Evolutionary conservation across 2,329 filamentous ascomycete genomes (phyloP).

Genomic region (Aspergillus costaricaensis): DNA sequence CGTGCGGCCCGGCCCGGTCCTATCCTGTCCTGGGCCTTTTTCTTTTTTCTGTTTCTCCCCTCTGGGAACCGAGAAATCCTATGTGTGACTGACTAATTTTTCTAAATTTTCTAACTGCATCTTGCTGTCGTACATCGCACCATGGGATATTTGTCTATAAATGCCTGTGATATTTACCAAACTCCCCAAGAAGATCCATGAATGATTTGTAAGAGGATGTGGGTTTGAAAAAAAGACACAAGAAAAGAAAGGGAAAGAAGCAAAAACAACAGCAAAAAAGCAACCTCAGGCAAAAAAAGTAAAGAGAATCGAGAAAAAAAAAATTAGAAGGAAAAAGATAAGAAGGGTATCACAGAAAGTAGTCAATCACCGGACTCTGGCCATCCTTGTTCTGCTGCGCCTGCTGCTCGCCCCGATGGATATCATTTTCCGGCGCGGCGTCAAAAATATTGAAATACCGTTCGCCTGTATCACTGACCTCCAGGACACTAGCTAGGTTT

Average conservation of each 20-base stretch:
- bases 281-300: conserved; percentile 18
- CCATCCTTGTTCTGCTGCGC: conserved; percentile 68
- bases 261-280: conserved; percentile 5
- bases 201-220: background rate
- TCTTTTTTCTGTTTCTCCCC: background rate
- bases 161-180: conserved; percentile 30
- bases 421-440: conserved; percentile 88
- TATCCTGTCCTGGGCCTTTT: no score
- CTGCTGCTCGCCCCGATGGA: conserved; percentile 78
- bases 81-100: conserved; percentile 12
- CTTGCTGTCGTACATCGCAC: conserved; percentile 14
- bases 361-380: conserved; percentile 69
- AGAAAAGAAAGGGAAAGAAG: background rate
- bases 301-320: conserved; percentile 13
- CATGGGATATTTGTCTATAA: conserved; percentile 28
- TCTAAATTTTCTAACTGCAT: conserved; percentile 14
- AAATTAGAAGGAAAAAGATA: conserved; percentile 16
- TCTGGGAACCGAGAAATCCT: background rate
- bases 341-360: conserved; percentile 64
- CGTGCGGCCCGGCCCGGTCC: no score
- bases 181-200: conserved; percentile 25
- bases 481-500: conserved; percentile 94
- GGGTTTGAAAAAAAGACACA: background rate
- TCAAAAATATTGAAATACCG: conserved; percentile 98
- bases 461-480: conserved; percentile 91